phyloP scores from a whole-genome alignment of 768 basidiomycete genomes.

The Tulasnella sp. region DNA sequence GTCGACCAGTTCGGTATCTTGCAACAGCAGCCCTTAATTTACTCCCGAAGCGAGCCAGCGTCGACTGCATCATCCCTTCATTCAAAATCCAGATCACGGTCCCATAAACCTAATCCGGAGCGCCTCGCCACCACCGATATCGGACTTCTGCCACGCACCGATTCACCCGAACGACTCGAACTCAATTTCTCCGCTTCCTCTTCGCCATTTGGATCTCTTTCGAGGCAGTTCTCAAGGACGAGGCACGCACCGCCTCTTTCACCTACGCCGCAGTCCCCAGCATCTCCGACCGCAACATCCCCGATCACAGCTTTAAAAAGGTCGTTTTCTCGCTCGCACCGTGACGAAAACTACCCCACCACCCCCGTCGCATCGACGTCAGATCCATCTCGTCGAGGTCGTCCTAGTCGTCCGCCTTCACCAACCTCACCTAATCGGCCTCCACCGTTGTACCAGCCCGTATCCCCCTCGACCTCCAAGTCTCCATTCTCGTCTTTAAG shows the following conservation, averaged over 20 bases:
- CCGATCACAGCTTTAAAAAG: not conserved
- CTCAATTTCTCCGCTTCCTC: not conserved
- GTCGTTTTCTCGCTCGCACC: constrained; percentile 4
- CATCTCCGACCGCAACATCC: not conserved
- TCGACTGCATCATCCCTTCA: not conserved
- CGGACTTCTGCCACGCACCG: not conserved
- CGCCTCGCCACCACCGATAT: not conserved
- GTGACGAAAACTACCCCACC: not conserved
- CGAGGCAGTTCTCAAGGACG: not conserved
- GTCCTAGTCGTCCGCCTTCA: not conserved
- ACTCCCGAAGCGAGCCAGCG: not conserved
- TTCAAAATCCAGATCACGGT: not conserved
- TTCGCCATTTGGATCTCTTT: not conserved
- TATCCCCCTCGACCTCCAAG: not conserved
- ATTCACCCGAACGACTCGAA: not conserved
- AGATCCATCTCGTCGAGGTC: not conserved
- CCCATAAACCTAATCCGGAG: not conserved
- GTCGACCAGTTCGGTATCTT: not conserved
- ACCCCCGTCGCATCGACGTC: not conserved
- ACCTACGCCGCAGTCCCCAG: constrained; percentile 11
- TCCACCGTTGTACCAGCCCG: not conserved
- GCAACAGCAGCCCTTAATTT: not conserved
- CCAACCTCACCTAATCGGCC: not conserved
- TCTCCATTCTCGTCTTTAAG: not conserved
- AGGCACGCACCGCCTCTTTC: not conserved